Evolutionary conservation across 2,329 filamentous ascomycete genomes (phyloP), one percentile per base, ranked within the genome.

Genomic region (Alternaria consortialis): DNA sequence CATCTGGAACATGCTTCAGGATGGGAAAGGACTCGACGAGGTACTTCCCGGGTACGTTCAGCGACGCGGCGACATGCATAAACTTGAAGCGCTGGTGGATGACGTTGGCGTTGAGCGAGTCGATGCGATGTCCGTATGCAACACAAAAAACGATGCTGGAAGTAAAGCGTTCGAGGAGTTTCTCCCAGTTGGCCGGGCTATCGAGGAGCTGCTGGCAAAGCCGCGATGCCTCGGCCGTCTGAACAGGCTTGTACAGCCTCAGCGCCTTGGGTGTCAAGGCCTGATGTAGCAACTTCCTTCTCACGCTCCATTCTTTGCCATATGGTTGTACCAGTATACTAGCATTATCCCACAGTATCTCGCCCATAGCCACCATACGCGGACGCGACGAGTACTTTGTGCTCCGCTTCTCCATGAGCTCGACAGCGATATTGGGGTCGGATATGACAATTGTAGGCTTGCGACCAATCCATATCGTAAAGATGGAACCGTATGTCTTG

Each of bases 91-190:
- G 76, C 40, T 83, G 78, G 32, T 77, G 77, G 40, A 85, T 82
- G 25, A 85, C 81, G 54, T 80, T 73, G 6, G 84, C 78, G 23
- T 83, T 77, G 20, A 82, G 66, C 1, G 82, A 82, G 59, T 85
- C 81, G 54, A 84, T 82, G 7, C 83, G 80, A 57, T 84, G 82
- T 0, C 84, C 84, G 64, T 85, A 86, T 5, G 83, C 79, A 4
- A 85, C 81, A 5, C 80, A 83, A 62, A 85, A 84, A 6, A 84
- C 83, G 32, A 85, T 77, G 62, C 80, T 83, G 2, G 80, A 79
- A 0, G 83, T 83, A 63, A 83, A 86, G 0, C 82, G 77, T 65
- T 84, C 81, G 25, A 85, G 77, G 17, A 80, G 74, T 50, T 80
- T 79, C 62, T 83, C 82, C 75, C 83, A 85, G 25, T 78, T 77